A percentile compares a stretch with the other conserved stretches of the same genome.
phyloP scores from a whole-genome alignment of 1,284 basidiomycete genomes.

The Phellopilus nigrolimitatus region DNA sequence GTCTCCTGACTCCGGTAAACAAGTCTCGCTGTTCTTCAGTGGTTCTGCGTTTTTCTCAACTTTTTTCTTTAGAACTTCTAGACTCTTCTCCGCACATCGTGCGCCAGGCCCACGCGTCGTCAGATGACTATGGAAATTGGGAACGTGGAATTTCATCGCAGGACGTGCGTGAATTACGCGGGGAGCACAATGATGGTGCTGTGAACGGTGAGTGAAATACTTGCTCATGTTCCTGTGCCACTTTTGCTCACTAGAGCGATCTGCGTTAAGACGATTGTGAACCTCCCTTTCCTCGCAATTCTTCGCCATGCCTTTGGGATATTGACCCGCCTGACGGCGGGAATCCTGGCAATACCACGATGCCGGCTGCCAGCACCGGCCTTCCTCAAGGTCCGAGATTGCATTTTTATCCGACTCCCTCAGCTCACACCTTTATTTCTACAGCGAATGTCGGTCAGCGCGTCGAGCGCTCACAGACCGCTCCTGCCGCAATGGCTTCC shows the following conservation, averaged over 20 bases:
- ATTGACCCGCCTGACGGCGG: too few relatives aligned
- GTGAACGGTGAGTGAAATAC: neutral
- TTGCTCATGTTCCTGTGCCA: too few relatives aligned
- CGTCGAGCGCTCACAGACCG: slow-evolving; percentile 7
- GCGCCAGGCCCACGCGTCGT: neutral
- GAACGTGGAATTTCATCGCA: slow-evolving; percentile 13
- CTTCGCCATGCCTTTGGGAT: neutral
- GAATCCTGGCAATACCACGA: neutral
- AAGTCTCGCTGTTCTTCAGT: neutral
- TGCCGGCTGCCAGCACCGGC: too few relatives aligned
- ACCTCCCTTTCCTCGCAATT: neutral
- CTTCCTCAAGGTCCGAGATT: neutral
- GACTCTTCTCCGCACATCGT: neutral
- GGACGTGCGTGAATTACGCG: slow-evolving; percentile 3
- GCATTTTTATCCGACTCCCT: neutral
- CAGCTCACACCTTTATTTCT: neutral
- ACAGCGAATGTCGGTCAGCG: neutral
- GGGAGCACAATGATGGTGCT: neutral
- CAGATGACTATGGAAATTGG: slow-evolving; percentile 13
- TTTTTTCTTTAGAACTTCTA: neutral
- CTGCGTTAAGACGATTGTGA: too few relatives aligned
- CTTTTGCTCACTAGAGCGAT: too few relatives aligned
- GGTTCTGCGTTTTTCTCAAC: neutral
- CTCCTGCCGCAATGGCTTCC: neutral
- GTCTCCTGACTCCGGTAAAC: too few relatives aligned